These are phyloP conservation scores for Juglanconis oblonga DNA, from an alignment of 2,329 filamentous ascomycete genomes.

Conservation along the genomic window DNA sequence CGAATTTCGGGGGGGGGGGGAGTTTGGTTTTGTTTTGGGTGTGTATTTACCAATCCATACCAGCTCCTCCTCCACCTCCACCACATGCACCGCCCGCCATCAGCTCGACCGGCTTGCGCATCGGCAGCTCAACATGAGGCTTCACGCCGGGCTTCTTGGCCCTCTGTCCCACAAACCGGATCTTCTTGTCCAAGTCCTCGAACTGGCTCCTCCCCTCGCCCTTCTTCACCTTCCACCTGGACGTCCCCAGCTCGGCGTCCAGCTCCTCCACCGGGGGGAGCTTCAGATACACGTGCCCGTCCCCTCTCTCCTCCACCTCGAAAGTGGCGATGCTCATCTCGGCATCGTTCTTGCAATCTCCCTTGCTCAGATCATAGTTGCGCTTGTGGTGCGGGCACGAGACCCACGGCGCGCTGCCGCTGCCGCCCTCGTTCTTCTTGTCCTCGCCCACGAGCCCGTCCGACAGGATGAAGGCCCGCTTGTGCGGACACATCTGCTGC, in stretches of 20 bases:
- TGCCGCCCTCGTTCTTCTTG: slow-evolving; percentile 31
- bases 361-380: slow-evolving; percentile 75
- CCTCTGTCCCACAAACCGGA: slow-evolving; percentile 41
- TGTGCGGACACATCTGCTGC: slow-evolving; percentile 95
- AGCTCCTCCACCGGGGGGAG: slow-evolving; percentile 79
- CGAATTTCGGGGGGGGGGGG: no score
- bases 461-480: slow-evolving; percentile 82
- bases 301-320: slow-evolving; percentile 65
- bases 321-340: slow-evolving; percentile 81
- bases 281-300: slow-evolving; percentile 77
- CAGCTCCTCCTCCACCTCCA: no score
- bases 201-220: slow-evolving; percentile 52
- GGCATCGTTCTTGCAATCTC: slow-evolving; percentile 72
- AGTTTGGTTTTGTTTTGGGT: no score
- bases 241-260: slow-evolving; percentile 74
- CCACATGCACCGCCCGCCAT: slow-evolving; percentile 40
- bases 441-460: slow-evolving; percentile 80
- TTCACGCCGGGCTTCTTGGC: slow-evolving; percentile 41
- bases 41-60: slow-evolving; percentile 43
- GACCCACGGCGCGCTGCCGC: slow-evolving; percentile 62
- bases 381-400: slow-evolving; percentile 88
- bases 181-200: slow-evolving; percentile 45
- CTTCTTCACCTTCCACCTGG: slow-evolving; percentile 74
- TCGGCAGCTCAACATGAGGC: slow-evolving; percentile 30
- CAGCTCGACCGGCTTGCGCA: slow-evolving; percentile 37